Base-by-base conservation (phyloP, 768 basidiomycete genomes). In the Leccinum subgranulosum region DNA sequence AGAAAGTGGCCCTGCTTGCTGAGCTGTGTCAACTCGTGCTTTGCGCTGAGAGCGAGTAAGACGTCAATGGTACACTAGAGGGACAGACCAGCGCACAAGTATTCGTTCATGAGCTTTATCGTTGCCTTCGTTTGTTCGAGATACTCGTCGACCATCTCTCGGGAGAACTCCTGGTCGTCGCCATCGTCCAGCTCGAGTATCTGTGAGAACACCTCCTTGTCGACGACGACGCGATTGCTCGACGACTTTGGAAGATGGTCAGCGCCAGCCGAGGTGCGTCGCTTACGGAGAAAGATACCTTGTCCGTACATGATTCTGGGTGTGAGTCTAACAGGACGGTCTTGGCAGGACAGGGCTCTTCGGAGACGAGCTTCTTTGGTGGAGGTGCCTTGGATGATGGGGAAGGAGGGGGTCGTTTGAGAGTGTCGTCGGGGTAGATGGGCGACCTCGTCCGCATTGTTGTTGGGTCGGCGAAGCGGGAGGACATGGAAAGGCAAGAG, bases 171-270 rank as follows among this genome's bases (percentile, higher is more conserved):
- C 55, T 77, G 79, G 12, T 76, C 75, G 56, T 84, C 88, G n/a
- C 85, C 90, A 9, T 94, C 94, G 69, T 93, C 97, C 66, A 98
- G 83, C 53, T 98, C 95, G 61, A 94, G 81, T 61, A 98, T 85
- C 74, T 98, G 96, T 6, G 71, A 64, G 71, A 99, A 93, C 17
- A 82, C 87, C 0, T 87, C 85, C 84, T 85, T 83, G 70, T 97
- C 84, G 66, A 98, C 84, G 36, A 84, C 74, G 19, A 70, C 71
- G n/a, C 60, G 65, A 36, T 51, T 57, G 51, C 49, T 50, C 3
- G 51, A 46, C 15, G 54, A 58, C 62, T 68, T 41, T 54, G 39
- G 47, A 28, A 27, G 34, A 28, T 21, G 46, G 47, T 72, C 29
- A 66, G 60, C 52, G 19, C 51, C 45, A 28, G 14, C 23, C 51